Evolutionary conservation across 2,329 filamentous ascomycete species (phyloP).

Genomic region (Byssothecium circinans): DNA sequence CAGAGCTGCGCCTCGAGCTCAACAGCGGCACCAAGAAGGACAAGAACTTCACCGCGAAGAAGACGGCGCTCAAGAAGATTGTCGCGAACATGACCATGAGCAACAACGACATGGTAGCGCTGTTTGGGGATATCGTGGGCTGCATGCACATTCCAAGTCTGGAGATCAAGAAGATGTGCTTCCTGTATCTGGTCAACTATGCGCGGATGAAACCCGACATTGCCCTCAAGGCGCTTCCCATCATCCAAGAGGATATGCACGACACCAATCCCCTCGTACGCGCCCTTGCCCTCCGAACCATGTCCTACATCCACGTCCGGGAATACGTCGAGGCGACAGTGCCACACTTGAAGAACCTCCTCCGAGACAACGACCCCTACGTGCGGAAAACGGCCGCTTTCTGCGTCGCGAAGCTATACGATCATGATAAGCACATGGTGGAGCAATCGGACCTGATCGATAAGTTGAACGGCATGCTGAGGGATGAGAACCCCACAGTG

Average conservation of each 20-base stretch:
- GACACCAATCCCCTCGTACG: slow-evolving; percentile 90
- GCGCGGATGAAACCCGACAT: slow-evolving; percentile 91
- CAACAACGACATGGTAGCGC: slow-evolving; percentile 98
- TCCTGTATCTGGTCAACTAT: slow-evolving; percentile 96
- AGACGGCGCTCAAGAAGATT: slow-evolving; percentile 98
- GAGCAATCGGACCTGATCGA: slow-evolving; percentile 92
- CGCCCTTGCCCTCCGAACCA: slow-evolving; percentile 87
- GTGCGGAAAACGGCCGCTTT: slow-evolving; percentile 97
- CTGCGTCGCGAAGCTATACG: slow-evolving; percentile 95
- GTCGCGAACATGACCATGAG: slow-evolving; percentile 99
- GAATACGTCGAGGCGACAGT: slow-evolving; percentile 94
- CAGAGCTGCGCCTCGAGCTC: slow-evolving; percentile 91
- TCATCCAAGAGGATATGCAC: slow-evolving; percentile 89
- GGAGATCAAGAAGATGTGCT: slow-evolving; percentile 99
- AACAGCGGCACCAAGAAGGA: slow-evolving; percentile 96
- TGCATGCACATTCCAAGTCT: slow-evolving; percentile 95
- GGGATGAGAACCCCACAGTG: slow-evolving; percentile 96
- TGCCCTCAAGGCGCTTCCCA: slow-evolving; percentile 87
- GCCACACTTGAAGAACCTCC: slow-evolving; percentile 76
- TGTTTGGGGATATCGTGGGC: slow-evolving; percentile 91
- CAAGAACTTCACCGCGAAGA: slow-evolving; percentile 92
- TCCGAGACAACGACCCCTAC: slow-evolving; percentile 88
- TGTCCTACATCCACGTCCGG: slow-evolving; percentile 95
- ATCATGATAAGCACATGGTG: slow-evolving; percentile 88
- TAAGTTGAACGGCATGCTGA: slow-evolving; percentile 80